Evolutionary conservation across 768 basidiomycete species (phyloP).

Genomic region (Termitomyces eurrhizus): DNA sequence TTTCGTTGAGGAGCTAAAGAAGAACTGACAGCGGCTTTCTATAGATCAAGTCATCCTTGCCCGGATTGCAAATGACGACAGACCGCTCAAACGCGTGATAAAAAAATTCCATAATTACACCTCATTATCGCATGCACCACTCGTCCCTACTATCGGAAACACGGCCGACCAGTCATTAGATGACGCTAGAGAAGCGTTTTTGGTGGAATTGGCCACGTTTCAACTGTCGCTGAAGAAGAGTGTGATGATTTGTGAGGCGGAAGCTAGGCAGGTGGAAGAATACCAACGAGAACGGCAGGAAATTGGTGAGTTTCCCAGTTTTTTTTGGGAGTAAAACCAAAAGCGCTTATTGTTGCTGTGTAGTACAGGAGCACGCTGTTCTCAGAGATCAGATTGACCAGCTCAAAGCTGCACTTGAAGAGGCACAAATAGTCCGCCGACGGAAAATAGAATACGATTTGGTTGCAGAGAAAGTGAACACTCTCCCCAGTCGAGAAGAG

Average conservation of each 20-base stretch:
- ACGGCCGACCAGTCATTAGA: constrained; percentile 36
- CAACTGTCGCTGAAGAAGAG: constrained; percentile 74
- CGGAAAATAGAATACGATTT: constrained; percentile 87
- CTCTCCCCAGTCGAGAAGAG: constrained; percentile 71
- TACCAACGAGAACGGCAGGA: constrained; percentile 69
- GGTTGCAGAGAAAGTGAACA: constrained; percentile 79
- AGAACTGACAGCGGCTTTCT: constrained; percentile 24
- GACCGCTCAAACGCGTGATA: constrained; percentile 69
- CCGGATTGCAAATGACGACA: constrained; percentile 80
- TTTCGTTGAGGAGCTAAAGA: constrained; percentile 11
- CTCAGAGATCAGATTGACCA: constrained; percentile 71
- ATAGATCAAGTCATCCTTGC: constrained; percentile 77
- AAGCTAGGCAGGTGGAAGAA: constrained; percentile 80
- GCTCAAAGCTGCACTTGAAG: constrained; percentile 70
- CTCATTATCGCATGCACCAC: constrained; percentile 47
- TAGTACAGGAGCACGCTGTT: constrained; percentile 70
- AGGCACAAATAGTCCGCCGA: constrained; percentile 70
- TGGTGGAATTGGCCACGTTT: constrained; percentile 76
- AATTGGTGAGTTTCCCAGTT: constrained; percentile 53
- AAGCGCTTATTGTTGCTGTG: constrained; percentile 2
- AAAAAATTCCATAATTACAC: constrained; percentile 80
- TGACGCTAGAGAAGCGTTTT: constrained; percentile 74
- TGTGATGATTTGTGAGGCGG: constrained; percentile 81
- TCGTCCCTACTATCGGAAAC: constrained; percentile 29
- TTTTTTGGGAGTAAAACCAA: not conserved